Evolutionary conservation across 1,284 basidiomycete species (phyloP), one percentile per base, ranked within the genome.

Genomic region (Pseudozyma pruni): DNA sequence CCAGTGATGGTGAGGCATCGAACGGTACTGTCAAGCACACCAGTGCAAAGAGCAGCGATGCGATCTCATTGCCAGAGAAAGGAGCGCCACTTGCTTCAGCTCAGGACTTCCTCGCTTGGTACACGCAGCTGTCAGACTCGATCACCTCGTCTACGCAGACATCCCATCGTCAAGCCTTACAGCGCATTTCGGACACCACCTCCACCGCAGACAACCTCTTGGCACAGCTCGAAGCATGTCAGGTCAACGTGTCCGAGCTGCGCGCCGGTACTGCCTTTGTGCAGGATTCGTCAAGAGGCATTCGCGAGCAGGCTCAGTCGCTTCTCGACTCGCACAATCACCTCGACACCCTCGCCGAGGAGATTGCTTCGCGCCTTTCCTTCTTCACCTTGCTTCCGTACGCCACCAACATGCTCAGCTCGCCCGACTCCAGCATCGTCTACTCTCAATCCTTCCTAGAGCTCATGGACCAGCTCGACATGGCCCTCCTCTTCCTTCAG

Each of bases 381-480:
- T 80, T 78, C 70, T 81, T 81, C 50, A 70, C 74, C 14, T 41
- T 81, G 33, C 67, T 80, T 0, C 75, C 75, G 0, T 67, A 72
- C 19, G 70, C 72, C 6, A 78, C 79, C 10, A 56, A 56, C 23
- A 62, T 81, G 50, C 68, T 80, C 42, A 72, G 69, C 53, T 67
- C 72, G 17, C 75, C 72, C 16, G 62, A 72, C 40, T 49, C 54
- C 5, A 33, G 39, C n/a, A 62, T 77, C 23, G 69, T 79, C 34
- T 61, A 74, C 27, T 54, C 72, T 13, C 56, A 62, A 3, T 68
- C 66, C 11, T 79, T 81, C 37, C 59, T 74, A 17, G 62, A 70
- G 34, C 74, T 68, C 27, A 67, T 79, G 41, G 72, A 79, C 20
- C 76, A 75, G 47, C 68, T 80, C 22, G 76, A 78, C 17, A 56